Evolutionary conservation across 352 stramenopile species (phyloP).

Genomic region (Globisporangium rhizosaccharum): DNA sequence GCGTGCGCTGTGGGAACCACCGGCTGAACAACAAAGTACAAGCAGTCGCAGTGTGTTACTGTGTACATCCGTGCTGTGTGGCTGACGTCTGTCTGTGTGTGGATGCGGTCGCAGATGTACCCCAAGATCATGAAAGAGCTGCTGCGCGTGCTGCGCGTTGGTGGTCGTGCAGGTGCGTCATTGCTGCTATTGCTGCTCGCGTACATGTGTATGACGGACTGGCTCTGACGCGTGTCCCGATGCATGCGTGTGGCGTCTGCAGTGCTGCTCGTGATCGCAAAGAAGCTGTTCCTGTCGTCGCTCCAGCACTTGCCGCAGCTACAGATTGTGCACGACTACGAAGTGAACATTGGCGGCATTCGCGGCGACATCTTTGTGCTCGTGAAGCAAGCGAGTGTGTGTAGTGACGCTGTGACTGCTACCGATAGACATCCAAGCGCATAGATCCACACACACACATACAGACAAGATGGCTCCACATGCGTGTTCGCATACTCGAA

Average conservation of each 20-base stretch:
- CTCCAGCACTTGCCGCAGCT: conserved; percentile 36
- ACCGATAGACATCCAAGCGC: background rate
- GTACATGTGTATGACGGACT: background rate
- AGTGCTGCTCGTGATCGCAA: conserved; percentile 76
- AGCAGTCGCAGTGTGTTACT: background rate
- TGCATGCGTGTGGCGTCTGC: too few species aligned
- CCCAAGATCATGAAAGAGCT: conserved; percentile 73
- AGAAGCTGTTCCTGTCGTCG: conserved; percentile 64
- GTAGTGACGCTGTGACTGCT: too few species aligned
- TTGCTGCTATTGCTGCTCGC: background rate
- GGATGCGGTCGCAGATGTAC: conserved; percentile 40
- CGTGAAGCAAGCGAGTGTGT: conserved; percentile 13
- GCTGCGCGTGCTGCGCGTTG: conserved; percentile 46
- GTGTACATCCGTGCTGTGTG: background rate
- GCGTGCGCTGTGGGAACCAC: conserved; percentile 65
- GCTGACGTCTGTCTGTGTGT: background rate
- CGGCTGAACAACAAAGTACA: conserved; percentile 60
- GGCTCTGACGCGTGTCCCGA: too few species aligned
- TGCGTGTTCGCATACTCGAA: background rate
- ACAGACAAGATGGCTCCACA: background rate
- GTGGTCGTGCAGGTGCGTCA: conserved; percentile 38
- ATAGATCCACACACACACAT: background rate
- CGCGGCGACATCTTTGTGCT: conserved; percentile 59
- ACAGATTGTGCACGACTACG: conserved; percentile 34
- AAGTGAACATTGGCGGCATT: conserved; percentile 73